Evolutionary conservation across 441 rosid genomes (phyloP), one percentile per base, ranked within the genome.

Genomic region (Biscutella laevigata): DNA sequence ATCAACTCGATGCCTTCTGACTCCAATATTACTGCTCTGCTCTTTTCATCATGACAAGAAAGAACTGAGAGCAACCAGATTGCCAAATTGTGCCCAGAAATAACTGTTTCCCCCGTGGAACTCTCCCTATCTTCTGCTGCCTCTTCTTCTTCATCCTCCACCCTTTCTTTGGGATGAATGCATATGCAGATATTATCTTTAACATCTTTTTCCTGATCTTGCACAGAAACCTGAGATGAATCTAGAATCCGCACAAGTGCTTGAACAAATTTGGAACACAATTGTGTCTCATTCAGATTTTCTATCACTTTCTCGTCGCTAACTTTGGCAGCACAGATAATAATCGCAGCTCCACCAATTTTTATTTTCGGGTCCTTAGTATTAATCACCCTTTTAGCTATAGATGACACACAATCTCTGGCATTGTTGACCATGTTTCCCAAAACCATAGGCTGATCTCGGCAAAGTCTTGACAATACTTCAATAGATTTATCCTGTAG

Each of bases 401-500:
- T 49, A 55, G 86, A 77, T 26, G 82, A 41, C 49, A 79, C 68
- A 43, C 98, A 94, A 59, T 77, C 95, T 61, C 77, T 62, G 61
- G 95, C 69, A 57, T 61, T 54, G 54, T 66, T 73, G 66, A 94
- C 68, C 50, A 85, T 72, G 9, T 85, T 88, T 57, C 99, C 99
- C 67, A 94, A 67, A 67, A 77, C 81, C 67, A 77, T 59, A 68
- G 90, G 75, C 74, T 87, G 96, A 62, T 80, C 98, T 43, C 74
- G 76, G 73, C 94, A 87, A 69, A 94, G 86, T 61, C 86, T 76
- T 25, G 99, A 85, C 68, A 85, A 62, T 53, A 94, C 75, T 71
- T 90, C 96, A 61, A 94, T 81, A 57, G 95, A 98, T 74, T 90
- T 87, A 66, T 94, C 99, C 81, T 90, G 98, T 64, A 85, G 76